phyloP scores from a whole-genome alignment of 805 yeast species.

The Jamesozyma lodderae region DNA sequence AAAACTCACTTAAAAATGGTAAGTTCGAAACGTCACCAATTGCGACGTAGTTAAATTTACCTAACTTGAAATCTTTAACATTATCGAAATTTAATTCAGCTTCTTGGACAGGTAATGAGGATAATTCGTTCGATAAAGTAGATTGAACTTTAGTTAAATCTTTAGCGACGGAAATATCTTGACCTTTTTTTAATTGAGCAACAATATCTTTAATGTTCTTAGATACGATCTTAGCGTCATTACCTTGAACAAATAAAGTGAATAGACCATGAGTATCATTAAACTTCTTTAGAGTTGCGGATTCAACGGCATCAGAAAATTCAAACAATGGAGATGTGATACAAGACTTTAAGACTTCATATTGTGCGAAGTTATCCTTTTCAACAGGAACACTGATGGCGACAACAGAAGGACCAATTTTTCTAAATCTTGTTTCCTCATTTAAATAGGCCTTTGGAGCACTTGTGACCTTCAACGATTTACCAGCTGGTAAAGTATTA shows the following conservation, averaged over 20 bases:
- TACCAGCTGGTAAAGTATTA: slow-evolving; percentile 49
- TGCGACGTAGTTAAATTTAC: slow-evolving; percentile 74
- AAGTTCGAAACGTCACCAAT: slow-evolving; percentile 80
- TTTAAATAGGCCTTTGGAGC: slow-evolving; percentile 38
- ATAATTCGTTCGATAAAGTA: slow-evolving; percentile 35
- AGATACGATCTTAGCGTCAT: slow-evolving; percentile 49
- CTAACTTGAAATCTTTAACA: slow-evolving; percentile 39
- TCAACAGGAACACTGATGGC: slow-evolving; percentile 75
- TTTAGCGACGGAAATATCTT: slow-evolving; percentile 51
- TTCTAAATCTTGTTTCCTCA: slow-evolving; percentile 66
- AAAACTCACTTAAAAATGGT: slow-evolving; percentile 87
- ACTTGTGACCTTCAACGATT: slow-evolving; percentile 35
- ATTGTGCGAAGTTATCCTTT: slow-evolving; percentile 52
- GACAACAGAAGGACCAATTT: slow-evolving; percentile 58
- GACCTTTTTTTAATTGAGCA: slow-evolving; percentile 42
- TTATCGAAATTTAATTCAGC: slow-evolving; percentile 28
- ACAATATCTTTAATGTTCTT: slow-evolving; percentile 53
- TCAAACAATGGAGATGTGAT: slow-evolving; percentile 52
- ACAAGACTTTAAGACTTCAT: slow-evolving; percentile 62
- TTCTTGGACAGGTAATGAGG: slow-evolving; percentile 6
- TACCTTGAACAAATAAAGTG: slow-evolving; percentile 55
- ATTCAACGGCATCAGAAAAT: slow-evolving; percentile 43
- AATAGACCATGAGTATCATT: slow-evolving; percentile 77
- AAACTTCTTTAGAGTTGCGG: slow-evolving; percentile 54
- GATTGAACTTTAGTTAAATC: slow-evolving; percentile 40